Conservation (phyloP, 257 asterid species). For the Petrea volubilis region DNA sequence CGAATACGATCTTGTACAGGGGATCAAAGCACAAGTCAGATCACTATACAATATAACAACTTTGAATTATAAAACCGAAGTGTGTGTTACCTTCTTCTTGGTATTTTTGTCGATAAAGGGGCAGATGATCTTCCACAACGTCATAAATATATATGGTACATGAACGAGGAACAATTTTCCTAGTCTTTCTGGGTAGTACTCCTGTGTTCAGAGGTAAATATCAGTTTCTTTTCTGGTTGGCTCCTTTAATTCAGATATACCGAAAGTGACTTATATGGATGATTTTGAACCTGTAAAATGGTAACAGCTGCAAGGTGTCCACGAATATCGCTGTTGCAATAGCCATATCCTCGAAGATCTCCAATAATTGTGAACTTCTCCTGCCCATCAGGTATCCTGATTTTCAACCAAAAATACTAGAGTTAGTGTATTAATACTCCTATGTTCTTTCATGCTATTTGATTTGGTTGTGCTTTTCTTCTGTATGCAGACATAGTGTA, state of each 20-base stretch:
- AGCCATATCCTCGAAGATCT: slow-evolving; percentile 77
- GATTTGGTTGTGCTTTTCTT: too few species aligned
- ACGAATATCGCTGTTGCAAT: slow-evolving; percentile 64
- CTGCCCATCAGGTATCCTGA: slow-evolving; percentile 58
- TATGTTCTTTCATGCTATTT: not conserved
- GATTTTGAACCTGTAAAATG: slow-evolving; percentile 59
- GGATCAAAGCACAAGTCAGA: not conserved
- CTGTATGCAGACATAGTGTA: slow-evolving; percentile 24
- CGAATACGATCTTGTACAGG: slow-evolving; percentile 55
- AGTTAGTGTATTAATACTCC: not conserved
- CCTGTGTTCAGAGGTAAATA: slow-evolving; percentile 42
- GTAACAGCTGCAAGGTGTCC: slow-evolving; percentile 60
- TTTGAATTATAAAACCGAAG: not conserved
- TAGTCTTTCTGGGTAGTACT: slow-evolving; percentile 87
- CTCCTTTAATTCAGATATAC: not conserved
- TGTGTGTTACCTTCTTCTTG: slow-evolving; percentile 57
- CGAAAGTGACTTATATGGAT: not conserved
- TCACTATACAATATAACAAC: not conserved
- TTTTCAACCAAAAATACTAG: slow-evolving; percentile 11
- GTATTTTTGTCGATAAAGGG: slow-evolving; percentile 85
- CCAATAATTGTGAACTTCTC: slow-evolving; percentile 79
- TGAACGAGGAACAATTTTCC: slow-evolving; percentile 56
- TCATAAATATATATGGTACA: slow-evolving; percentile 62
- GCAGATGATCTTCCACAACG: slow-evolving; percentile 64
- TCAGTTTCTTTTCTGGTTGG: not conserved